phyloP scores from a whole-genome alignment of 176 grass and related monocot genomes.

The Rhipidocladum racemiflorum region DNA sequence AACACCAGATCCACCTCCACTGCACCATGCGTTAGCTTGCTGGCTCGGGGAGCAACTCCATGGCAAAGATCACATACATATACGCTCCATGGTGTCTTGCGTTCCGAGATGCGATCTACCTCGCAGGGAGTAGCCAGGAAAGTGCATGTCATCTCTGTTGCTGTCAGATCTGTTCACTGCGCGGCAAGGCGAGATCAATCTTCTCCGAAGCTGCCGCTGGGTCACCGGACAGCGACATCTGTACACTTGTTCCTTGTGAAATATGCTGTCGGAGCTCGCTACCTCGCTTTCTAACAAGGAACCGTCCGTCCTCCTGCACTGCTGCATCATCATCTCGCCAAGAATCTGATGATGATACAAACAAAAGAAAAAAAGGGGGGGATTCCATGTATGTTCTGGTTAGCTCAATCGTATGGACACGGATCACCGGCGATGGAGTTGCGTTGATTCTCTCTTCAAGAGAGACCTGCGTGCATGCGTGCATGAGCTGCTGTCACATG shows the following conservation, averaged over 20 bases:
- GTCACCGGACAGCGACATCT: slow-evolving; percentile 13
- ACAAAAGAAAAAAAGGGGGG: slow-evolving; percentile 25
- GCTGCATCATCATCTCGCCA: neutral
- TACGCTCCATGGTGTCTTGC: neutral
- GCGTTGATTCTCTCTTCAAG: neutral
- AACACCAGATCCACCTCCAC: neutral
- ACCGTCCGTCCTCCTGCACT: neutral
- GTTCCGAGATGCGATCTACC: neutral
- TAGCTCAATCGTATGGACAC: slow-evolving; percentile 39
- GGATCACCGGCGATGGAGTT: neutral
- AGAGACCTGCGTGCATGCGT: neutral
- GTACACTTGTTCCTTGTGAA: neutral
- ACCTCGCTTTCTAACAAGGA: neutral
- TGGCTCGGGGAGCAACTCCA: neutral
- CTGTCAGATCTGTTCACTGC: neutral
- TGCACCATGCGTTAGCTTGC: neutral
- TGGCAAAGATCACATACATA: neutral
- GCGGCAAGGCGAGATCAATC: neutral
- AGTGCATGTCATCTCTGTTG: neutral
- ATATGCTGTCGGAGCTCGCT: slow-evolving; percentile 17
- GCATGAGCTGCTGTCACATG: slow-evolving; percentile 15
- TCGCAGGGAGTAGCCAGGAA: neutral
- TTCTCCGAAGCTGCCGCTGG: slow-evolving; percentile 24
- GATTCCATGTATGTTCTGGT: neutral
- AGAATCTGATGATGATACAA: neutral